Percentiles rank a stretch among this genome's conserved stretches.
These are phyloP conservation scores for Hypholoma sublateritium DNA, from an alignment of 768 basidiomycete species.

Conservation along the genomic window DNA sequence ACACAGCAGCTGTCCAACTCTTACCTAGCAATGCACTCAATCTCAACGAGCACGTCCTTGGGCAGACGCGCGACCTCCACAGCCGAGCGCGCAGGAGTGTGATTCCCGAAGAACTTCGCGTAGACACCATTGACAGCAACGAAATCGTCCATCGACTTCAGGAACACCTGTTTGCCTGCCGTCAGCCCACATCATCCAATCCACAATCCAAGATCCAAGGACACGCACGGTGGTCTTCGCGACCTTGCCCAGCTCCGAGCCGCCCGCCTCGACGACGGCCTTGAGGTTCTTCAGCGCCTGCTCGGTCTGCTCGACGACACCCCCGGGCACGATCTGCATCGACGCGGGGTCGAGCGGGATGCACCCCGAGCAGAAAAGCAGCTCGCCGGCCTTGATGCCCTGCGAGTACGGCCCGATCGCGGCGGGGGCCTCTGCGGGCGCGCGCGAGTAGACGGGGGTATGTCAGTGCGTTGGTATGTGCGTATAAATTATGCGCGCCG, in stretches of 20 bases:
- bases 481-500: no score
- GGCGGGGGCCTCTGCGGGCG: slow-evolving; percentile 60
- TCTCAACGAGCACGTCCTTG: slow-evolving; percentile 88
- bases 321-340: slow-evolving; percentile 69
- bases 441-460: neutral
- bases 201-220: neutral
- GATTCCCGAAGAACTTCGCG: slow-evolving; percentile 79
- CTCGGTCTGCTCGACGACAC: slow-evolving; percentile 76
- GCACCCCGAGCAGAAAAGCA: slow-evolving; percentile 89
- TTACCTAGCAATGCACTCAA: slow-evolving; percentile 85
- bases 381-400: slow-evolving; percentile 78
- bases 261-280: slow-evolving; percentile 80
- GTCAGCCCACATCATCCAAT: neutral
- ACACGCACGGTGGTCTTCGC: slow-evolving; percentile 85
- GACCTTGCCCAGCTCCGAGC: slow-evolving; percentile 76
- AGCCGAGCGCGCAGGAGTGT: slow-evolving; percentile 91
- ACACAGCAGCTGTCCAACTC: slow-evolving; percentile 12
- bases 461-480: neutral
- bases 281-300: slow-evolving; percentile 88
- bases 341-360: slow-evolving; percentile 79
- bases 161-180: slow-evolving; percentile 67
- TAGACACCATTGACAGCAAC: slow-evolving; percentile 80
- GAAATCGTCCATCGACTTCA: slow-evolving; percentile 94
- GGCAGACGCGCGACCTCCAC: slow-evolving; percentile 90
- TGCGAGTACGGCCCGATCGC: slow-evolving; percentile 90